Conservation (phyloP, 2,329 filamentous ascomycete genomes). For the Coniochaeta prunicola region DNA sequence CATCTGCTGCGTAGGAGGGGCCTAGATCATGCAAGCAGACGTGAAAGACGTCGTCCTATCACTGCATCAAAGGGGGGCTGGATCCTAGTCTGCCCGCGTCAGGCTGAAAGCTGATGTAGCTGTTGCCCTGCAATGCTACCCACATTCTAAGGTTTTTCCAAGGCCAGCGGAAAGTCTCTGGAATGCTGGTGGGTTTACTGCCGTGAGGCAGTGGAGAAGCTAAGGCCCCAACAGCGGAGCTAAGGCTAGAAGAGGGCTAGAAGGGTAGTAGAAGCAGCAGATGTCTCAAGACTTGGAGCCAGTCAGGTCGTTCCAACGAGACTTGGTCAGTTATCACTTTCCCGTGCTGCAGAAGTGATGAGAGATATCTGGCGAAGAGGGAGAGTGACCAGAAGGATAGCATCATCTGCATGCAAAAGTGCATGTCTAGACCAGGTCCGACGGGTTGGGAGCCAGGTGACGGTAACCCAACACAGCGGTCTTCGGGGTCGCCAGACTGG, state of each 20-base stretch:
- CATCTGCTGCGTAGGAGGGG: background rate
- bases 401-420: background rate
- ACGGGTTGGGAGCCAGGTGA: background rate
- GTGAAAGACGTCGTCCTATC: background rate
- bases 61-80: background rate
- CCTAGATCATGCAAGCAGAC: background rate
- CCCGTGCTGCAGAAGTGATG: background rate
- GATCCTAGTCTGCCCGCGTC: background rate
- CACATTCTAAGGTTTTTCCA: background rate
- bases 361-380: background rate
- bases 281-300: background rate
- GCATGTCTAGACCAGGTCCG: background rate
- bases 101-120: background rate
- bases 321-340: background rate
- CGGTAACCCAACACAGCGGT: background rate
- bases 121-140: background rate
- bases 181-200: background rate
- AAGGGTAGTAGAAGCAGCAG: background rate
- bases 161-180: background rate
- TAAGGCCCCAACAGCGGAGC: background rate
- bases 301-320: background rate
- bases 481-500: background rate
- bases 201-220: background rate
- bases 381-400: background rate
- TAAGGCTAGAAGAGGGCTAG: background rate